Base-by-base conservation (phyloP, 2,329 filamentous ascomycete genomes). In the Cladosporium sp. region DNA sequence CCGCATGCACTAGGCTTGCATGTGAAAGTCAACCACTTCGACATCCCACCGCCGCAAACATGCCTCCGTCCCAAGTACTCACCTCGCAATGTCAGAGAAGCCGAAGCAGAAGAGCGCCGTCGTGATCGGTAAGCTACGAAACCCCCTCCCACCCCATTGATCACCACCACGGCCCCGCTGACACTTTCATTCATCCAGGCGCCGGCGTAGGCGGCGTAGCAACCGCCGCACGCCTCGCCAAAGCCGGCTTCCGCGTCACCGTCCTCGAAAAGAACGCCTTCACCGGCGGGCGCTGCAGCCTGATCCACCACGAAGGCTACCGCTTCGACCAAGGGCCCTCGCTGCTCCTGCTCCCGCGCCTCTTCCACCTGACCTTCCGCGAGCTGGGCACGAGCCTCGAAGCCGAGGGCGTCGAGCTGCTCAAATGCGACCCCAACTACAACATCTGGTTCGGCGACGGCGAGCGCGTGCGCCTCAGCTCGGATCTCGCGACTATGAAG, bases 311-410 rank as follows among this genome's bases (percentile, higher is more conserved):
- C 54, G 70, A 79, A 44, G 82, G 79, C 51, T 82, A 83, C 66
- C 74, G 86, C 53, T 89, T 89, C 71, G 86, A 90, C 63, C 85
- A 89, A 72, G 86, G 86, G 0, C 86, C 86, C 0, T 89, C 85
- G 1, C 77, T 89, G 3, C 77, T 89, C 14, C 75, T 90, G 0
- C 80, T 89, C 5, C 86, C 86, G 2, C 78, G 80, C 52, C 75
- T 89, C 53, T 90, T 89, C 72, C 74, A 77, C 28, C 81, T 86
- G 68, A 80, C 81, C 16, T 89, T 89, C 63, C 66, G 71, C 51
- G 86, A 89, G 60, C 77, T 89, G 1, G 84, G 76, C 56, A 89
- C 85, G 5, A 80, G 78, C 9, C 72, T 89, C 10, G 75, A 81
- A 56, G 74, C 72, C 0, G 85, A 88, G 63, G 83, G 82, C n/a